Evolutionary conservation across 345 rosid species (phyloP), one percentile per base, ranked within the genome.

Genomic region (Microcos paniculata): DNA sequence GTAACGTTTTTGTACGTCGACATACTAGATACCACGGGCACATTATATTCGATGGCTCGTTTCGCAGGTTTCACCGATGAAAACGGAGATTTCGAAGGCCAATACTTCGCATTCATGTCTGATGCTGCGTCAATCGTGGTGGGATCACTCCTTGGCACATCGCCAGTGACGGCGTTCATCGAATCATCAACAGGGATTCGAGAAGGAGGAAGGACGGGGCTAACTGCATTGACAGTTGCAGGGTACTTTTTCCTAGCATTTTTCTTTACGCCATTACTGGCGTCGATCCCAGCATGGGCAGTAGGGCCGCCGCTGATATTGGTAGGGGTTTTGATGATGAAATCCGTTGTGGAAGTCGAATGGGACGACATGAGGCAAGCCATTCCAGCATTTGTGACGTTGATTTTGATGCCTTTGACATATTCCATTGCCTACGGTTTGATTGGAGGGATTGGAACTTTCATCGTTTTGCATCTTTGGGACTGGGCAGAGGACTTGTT

Each of bases 281-380:
- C 98, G 8, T 92, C 98, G 3, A 88, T 92, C 4, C 97, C 98
- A 10, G 75, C 96, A 0, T 92, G 98, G 98, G 98, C 96, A 35
- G 93, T 94, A 31, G 97, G 97, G 11, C 97, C 98, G 19, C 97
- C 97, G 31, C 74, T 94, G 88, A 88, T 94, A 4, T 38, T 94
- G 64, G 98, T 92, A 0, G 98, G 98, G 15, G 98, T 90, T 66
- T 35, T 94, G 91, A 94, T 94, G 98, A 94, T 94, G 98, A 88
- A 79, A 77, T 73, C 96, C 2, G 92, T 91, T 78, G 92, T 80
- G 82, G 98, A 94, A 81, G 85, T 94, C 3, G 84, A 94, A 13
- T 92, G 98, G 98, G 78, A 77, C 40, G 97, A 92, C 63, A 94
- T 94, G 98, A 88, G 85, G 72, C 79, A 90, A 31, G 98, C 98